Percentiles rank a stretch among this genome's conserved stretches.
These are phyloP conservation scores for Pugionium cornutum DNA, from an alignment of 345 rosid species.

Conservation along the genomic window DNA sequence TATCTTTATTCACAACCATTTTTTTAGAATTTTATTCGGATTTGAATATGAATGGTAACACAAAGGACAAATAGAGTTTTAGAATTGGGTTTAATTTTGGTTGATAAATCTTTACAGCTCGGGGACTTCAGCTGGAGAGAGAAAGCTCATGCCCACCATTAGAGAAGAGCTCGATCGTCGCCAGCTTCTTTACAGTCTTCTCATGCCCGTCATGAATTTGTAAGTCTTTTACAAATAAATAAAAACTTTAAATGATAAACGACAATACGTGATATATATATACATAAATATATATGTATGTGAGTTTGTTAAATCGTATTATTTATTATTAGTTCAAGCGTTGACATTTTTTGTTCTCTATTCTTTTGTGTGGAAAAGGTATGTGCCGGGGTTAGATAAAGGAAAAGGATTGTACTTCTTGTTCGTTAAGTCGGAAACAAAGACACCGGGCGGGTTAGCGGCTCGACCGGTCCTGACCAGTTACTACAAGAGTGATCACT, in stretches of 20 bases:
- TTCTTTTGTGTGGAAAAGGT: slow-evolving; percentile 44
- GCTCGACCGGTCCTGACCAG: slow-evolving; percentile 97
- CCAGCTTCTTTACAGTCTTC: slow-evolving; percentile 79
- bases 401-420: slow-evolving; percentile 88
- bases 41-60: too few species aligned
- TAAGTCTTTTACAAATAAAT: slow-evolving; percentile 41
- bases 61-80: background rate
- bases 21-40: too few species aligned
- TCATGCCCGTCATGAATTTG: slow-evolving; percentile 99
- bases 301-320: background rate
- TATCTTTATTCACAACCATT: too few species aligned
- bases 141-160: slow-evolving; percentile 96
- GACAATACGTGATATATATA: background rate
- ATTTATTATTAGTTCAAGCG: slow-evolving; percentile 17
- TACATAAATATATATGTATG: background rate
- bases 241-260: background rate
- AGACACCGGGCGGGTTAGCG: slow-evolving; percentile 81
- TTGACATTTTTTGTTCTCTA: slow-evolving; percentile 15
- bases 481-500: slow-evolving; percentile 89
- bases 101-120: slow-evolving; percentile 50
- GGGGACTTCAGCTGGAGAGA: slow-evolving; percentile 97
- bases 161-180: slow-evolving; percentile 91
- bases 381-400: slow-evolving; percentile 81
- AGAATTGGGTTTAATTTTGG: background rate
- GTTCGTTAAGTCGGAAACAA: slow-evolving; percentile 87